Percentiles rank a stretch among this genome's conserved stretches.
phyloP scores from a whole-genome alignment of 768 basidiomycete species.

The Mrakia frigida region DNA sequence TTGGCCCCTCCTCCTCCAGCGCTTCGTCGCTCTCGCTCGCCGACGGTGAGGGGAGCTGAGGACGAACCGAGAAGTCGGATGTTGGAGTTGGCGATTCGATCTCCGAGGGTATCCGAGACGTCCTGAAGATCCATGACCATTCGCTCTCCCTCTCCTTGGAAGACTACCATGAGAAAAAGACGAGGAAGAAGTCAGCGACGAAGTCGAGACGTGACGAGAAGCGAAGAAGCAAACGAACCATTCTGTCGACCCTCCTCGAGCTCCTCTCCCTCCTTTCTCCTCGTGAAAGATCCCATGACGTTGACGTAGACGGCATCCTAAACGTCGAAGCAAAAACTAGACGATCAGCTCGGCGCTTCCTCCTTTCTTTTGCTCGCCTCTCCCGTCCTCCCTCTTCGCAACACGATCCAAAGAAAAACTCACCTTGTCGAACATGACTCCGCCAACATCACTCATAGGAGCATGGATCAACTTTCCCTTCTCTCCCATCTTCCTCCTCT shows the following conservation, averaged over 20 bases:
- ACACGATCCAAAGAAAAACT: neutral
- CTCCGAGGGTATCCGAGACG: constrained; percentile 71
- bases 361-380: neutral
- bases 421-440: constrained; percentile 85
- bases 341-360: neutral
- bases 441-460: constrained; percentile 98
- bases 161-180: constrained; percentile 48
- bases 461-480: constrained; percentile 93
- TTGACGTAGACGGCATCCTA: constrained; percentile 92
- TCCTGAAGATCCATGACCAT: constrained; percentile 99
- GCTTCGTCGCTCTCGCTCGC: constrained; percentile 34
- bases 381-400: neutral
- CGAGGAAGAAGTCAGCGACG: neutral
- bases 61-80: constrained; percentile 82
- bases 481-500: constrained; percentile 80
- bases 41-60: constrained; percentile 56
- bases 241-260: constrained; percentile 53
- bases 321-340: neutral
- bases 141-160: constrained; percentile 87
- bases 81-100: constrained; percentile 69
- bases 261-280: constrained; percentile 49
- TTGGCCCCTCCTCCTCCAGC: constrained; percentile 39
- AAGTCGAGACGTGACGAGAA: neutral
- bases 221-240: neutral
- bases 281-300: constrained; percentile 88